Evolutionary conservation across 176 grass and related monocot species (phyloP), one percentile per base, ranked within the genome.

Genomic region (Chrysopogon serrulatus): DNA sequence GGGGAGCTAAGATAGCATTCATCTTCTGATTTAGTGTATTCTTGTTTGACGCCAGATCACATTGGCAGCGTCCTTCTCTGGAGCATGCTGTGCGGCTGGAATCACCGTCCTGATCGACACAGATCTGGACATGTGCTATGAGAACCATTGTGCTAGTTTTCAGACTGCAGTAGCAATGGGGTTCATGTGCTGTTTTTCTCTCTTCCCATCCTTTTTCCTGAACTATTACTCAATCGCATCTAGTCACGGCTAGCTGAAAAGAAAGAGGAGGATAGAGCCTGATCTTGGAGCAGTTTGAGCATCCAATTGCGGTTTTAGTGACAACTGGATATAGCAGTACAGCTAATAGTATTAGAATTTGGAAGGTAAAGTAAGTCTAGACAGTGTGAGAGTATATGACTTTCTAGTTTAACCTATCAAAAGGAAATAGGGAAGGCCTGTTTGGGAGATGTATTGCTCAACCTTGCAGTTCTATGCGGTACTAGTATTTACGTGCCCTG

Each of bases 121-220:
- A 18, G 96, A 98, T 68, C 87, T 98, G 41, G 77, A 85, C 73
- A 79, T 98, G 37, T 95, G 96, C 69, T 48, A 76, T 1, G 66
- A 88, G 35, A 98, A 98, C 48, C 89, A 95, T 23, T 98, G 96
- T 68, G 83, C 79, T 19, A 88, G 82, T 63, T 98, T 98, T 40
- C 79, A 92, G 47, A 88, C 85, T 4, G 85, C 96, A 10, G 91
- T 87, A 19, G 89, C 96, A 6, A 98, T 98, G 96, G 89, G 76
- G 14, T 98, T 98, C 81, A 87, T 98, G 54, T 95, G 96, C 76
- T 98, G 93, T 77, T 92, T 98, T 78, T 83, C 85, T 11, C 73
- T 93, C 15, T 86, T 85, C 0, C 96, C 93, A 2, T 92, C 91
- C 6, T 90, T 91, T 48, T 15, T 92, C 24, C 73, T 95, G 66